phyloP scores from a whole-genome alignment of 352 stramenopile species.

The Saprolegnia parasitica region DNA sequence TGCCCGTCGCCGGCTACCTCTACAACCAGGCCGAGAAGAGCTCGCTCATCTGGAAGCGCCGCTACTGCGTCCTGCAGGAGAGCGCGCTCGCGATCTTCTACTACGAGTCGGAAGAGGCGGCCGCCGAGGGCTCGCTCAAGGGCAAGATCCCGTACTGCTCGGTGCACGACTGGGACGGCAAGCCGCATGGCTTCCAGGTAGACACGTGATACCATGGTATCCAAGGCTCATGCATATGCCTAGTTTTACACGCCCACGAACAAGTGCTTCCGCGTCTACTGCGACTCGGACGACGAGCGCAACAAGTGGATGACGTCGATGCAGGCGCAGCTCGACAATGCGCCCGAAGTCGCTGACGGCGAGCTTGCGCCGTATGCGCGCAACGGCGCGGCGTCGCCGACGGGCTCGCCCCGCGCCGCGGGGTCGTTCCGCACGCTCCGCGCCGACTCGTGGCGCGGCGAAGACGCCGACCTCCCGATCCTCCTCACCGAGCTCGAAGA shows the following conservation, averaged over 20 bases:
- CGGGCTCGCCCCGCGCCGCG: slow-evolving; percentile 45
- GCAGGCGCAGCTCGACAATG: slow-evolving; percentile 61
- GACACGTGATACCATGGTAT: neutral
- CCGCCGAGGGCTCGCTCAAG: slow-evolving; percentile 63
- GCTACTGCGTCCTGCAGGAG: slow-evolving; percentile 77
- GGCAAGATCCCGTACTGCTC: slow-evolving; percentile 79
- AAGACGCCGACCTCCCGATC: slow-evolving; percentile 59
- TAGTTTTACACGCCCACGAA: slow-evolving; percentile 78
- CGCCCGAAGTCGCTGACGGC: slow-evolving; percentile 61
- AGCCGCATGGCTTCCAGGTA: slow-evolving; percentile 74
- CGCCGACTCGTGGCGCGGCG: slow-evolving; percentile 73
- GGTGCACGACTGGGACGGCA: slow-evolving; percentile 80
- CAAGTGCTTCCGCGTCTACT: slow-evolving; percentile 84
- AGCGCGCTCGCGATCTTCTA: slow-evolving; percentile 74
- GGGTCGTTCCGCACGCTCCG: slow-evolving; percentile 38
- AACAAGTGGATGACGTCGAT: slow-evolving; percentile 60
- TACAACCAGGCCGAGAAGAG: slow-evolving; percentile 83
- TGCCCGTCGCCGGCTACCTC: slow-evolving; percentile 55
- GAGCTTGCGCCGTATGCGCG: slow-evolving; percentile 59
- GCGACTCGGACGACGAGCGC: slow-evolving; percentile 63
- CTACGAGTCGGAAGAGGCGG: slow-evolving; percentile 67
- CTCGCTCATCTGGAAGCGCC: slow-evolving; percentile 83
- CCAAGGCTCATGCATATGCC: neutral
- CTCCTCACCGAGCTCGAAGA: slow-evolving; percentile 71
- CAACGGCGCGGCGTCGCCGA: slow-evolving; percentile 59